phyloP scores from a whole-genome alignment of 768 basidiomycete species.

The Leccinum boreale region DNA sequence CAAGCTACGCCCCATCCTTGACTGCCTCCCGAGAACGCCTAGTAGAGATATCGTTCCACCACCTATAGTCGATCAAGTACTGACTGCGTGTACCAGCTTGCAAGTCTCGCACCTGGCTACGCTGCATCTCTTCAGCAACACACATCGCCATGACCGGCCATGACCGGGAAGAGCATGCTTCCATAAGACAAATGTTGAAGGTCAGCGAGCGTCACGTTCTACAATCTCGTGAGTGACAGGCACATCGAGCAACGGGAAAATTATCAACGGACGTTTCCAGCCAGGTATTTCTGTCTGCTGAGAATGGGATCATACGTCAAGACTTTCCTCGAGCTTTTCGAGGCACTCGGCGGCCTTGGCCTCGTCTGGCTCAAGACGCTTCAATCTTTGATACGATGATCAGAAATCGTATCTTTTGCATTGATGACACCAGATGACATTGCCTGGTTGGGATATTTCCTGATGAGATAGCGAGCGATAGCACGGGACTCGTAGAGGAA shows the following conservation, averaged over 20 bases:
- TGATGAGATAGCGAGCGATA: constrained; percentile 48
- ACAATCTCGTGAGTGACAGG: neutral
- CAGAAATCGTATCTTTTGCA: neutral
- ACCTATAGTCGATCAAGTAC: constrained; percentile 30
- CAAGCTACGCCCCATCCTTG: neutral
- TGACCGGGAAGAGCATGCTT: constrained; percentile 13
- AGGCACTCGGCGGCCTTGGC: constrained; percentile 13
- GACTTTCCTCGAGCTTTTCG: constrained; percentile 28
- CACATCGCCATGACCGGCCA: constrained; percentile 29
- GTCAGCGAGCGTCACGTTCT: constrained; percentile 53
- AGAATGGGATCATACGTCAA: constrained; percentile 56
- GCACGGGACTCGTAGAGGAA: constrained; percentile 42
- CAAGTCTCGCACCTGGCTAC: constrained; percentile 36
- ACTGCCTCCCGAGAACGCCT: constrained; percentile 41
- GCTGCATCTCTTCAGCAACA: constrained; percentile 38
- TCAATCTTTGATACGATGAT: constrained; percentile 25
- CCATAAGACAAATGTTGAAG: constrained; percentile 55
- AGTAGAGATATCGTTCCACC: constrained; percentile 48
- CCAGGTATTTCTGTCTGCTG: constrained; percentile 51
- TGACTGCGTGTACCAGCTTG: neutral
- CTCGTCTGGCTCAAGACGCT: constrained; percentile 18
- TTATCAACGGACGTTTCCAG: constrained; percentile 45
- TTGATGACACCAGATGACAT: constrained; percentile 7
- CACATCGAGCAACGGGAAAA: neutral
- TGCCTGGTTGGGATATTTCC: constrained; percentile 51